Percentiles rank a stretch among this genome's conserved stretches.
phyloP scores from a whole-genome alignment of 2,329 filamentous ascomycete species.

The Colletotrichum tofieldiae region DNA sequence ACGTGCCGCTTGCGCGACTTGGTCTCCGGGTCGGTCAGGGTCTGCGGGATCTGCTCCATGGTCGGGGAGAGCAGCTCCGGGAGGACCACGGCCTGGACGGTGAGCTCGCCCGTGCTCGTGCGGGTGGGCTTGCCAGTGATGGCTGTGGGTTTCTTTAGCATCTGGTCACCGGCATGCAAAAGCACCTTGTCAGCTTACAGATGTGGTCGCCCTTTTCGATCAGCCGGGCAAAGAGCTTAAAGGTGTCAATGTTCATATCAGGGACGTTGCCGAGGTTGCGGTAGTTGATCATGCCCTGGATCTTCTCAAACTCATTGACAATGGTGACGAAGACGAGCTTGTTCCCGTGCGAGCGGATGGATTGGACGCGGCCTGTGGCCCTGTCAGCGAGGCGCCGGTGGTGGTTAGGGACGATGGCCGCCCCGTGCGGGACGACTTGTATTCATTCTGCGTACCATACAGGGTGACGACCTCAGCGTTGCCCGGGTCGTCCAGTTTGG shows the following conservation, averaged over 20 bases:
- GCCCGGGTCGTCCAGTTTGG: constrained; percentile 20
- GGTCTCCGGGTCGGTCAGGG: constrained; percentile 79
- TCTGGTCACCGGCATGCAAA: not conserved
- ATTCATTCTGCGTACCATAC: constrained; percentile 47
- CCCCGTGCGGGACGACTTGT: constrained; percentile 19
- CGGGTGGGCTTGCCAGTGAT: constrained; percentile 79
- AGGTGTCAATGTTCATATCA: constrained; percentile 57
- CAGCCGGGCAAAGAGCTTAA: constrained; percentile 75
- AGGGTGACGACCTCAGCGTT: constrained; percentile 44
- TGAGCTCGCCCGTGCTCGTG: constrained; percentile 82
- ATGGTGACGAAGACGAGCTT: constrained; percentile 91
- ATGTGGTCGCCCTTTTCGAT: constrained; percentile 88
- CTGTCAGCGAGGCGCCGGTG: constrained; percentile 23
- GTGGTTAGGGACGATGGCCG: constrained; percentile 12
- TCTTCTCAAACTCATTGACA: constrained; percentile 77
- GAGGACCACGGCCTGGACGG: constrained; percentile 77
- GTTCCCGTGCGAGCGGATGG: constrained; percentile 79
- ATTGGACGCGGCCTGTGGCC: constrained; percentile 78
- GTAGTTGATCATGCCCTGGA: constrained; percentile 85
- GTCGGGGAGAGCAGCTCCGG: constrained; percentile 84
- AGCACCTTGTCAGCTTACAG: constrained; percentile 67
- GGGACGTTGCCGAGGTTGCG: constrained; percentile 56
- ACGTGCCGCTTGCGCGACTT: constrained; percentile 85
- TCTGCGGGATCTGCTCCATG: constrained; percentile 83
- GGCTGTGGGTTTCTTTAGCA: constrained; percentile 61